phyloP scores from a whole-genome alignment of 1,139 yeast genomes.

The Torulaspora pretoriensis region DNA sequence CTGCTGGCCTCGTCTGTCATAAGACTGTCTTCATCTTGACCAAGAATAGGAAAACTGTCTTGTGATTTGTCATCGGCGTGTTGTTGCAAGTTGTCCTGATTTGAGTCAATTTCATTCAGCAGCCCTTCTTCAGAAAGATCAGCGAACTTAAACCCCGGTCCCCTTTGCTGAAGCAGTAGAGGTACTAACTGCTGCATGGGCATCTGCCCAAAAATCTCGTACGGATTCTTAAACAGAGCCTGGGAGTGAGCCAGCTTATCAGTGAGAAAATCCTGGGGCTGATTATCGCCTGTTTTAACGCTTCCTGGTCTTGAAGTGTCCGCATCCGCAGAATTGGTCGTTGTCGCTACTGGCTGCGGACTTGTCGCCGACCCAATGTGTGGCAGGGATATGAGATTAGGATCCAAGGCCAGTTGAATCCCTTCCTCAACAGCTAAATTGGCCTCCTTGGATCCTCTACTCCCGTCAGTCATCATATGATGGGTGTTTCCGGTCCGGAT shows the following conservation, averaged over 20 bases:
- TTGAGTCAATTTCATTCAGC: slow-evolving; percentile 42
- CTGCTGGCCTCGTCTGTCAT: slow-evolving; percentile 9
- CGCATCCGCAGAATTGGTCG: slow-evolving; percentile 9
- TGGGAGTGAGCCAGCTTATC: slow-evolving; percentile 2
- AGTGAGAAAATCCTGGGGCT: slow-evolving; percentile 1
- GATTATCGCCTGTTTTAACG: slow-evolving; percentile 6
- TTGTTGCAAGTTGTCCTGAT: slow-evolving; percentile 13
- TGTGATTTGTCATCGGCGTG: slow-evolving; percentile 7
- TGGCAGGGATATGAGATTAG: slow-evolving; percentile 21
- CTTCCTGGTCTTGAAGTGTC: slow-evolving; percentile 1
- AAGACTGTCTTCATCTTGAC: slow-evolving; percentile 16
- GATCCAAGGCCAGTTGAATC: slow-evolving; percentile 25
- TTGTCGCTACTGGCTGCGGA: slow-evolving; percentile 10
- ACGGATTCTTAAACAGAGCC: slow-evolving; percentile 31
- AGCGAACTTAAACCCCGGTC: slow-evolving; percentile 32
- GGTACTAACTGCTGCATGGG: slow-evolving; percentile 34
- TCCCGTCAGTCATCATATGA: background rate
- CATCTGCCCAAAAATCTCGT: slow-evolving; percentile 32
- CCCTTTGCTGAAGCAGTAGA: slow-evolving; percentile 31
- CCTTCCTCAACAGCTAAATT: slow-evolving; percentile 8
- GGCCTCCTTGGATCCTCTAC: slow-evolving; percentile 1
- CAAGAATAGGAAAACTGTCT: slow-evolving; percentile 19
- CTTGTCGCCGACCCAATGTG: slow-evolving; percentile 12
- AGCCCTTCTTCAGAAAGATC: slow-evolving; percentile 55
- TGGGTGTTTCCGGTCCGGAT: background rate